Evolutionary conservation across 495 filamentous ascomycete genomes (phyloP).

Genomic region (Parachaetomium inaequale): DNA sequence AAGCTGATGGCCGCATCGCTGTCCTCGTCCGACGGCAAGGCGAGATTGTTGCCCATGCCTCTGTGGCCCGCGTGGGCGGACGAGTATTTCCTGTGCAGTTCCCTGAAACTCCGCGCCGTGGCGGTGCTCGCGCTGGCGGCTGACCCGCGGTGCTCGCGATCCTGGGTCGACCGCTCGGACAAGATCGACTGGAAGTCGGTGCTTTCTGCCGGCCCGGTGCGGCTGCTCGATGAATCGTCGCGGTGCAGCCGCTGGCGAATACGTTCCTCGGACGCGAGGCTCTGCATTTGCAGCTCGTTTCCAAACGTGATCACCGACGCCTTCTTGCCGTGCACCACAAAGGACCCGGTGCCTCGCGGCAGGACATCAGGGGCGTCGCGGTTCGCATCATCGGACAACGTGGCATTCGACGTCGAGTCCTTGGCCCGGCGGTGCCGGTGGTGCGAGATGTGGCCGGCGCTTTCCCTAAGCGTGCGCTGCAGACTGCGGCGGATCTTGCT

Average conservation of each 20-base stretch:
- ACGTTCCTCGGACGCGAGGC: conserved; percentile 73
- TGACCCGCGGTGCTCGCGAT: conserved; percentile 47
- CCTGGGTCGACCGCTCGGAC: conserved; percentile 26
- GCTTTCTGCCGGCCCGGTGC: conserved; percentile 16
- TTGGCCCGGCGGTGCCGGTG: conserved; percentile 72
- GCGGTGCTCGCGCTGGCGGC: conserved; percentile 54
- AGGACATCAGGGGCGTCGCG: conserved; percentile 62
- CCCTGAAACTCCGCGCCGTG: conserved; percentile 53
- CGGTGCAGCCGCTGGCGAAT: conserved; percentile 48
- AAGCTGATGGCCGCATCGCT: conserved; percentile 55
- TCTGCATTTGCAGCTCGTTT: conserved; percentile 84
- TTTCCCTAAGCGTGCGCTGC: conserved; percentile 89
- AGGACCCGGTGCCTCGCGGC: conserved; percentile 73
- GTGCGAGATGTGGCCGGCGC: conserved; percentile 59
- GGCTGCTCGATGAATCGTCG: conserved; percentile 33
- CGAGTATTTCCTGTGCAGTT: conserved; percentile 51
- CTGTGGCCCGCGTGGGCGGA: conserved; percentile 39
- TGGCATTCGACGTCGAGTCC: conserved; percentile 63
- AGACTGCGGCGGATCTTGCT: conserved; percentile 78
- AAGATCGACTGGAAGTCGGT: conserved; percentile 35
- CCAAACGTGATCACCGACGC: conserved; percentile 94
- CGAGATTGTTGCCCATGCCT: conserved; percentile 29
- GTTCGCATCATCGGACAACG: conserved; percentile 57
- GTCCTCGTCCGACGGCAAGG: conserved; percentile 51
- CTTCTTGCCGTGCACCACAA: conserved; percentile 97